Evolutionary conservation across 31 red algal species (phyloP).

Genomic region (Endocladia muricata): DNA sequence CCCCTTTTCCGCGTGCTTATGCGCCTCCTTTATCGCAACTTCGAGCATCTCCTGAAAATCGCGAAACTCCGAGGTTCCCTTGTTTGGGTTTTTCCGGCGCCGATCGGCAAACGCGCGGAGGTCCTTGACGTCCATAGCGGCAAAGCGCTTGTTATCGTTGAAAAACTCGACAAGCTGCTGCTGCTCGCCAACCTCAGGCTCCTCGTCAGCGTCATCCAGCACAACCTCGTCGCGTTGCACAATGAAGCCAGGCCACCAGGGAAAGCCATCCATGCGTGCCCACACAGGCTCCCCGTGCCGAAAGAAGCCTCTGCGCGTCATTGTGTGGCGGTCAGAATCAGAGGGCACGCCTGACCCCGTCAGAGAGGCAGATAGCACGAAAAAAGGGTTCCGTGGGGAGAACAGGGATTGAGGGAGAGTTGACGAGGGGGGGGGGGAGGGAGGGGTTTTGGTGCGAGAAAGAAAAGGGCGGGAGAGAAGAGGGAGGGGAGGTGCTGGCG

Average conservation of each 20-base stretch:
- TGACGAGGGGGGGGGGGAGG: background rate
- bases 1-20: no score
- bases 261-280: constrained; percentile 12
- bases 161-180: constrained; percentile 20
- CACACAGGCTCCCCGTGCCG: constrained; percentile 13
- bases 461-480: background rate
- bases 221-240: constrained; percentile 8
- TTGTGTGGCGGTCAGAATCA: no score
- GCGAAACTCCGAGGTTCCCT: background rate
- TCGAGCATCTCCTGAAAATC: no score
- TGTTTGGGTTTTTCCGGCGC: background rate
- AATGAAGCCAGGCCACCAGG: constrained; percentile 21
- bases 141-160: constrained; percentile 39
- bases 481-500: background rate
- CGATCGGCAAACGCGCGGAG: background rate
- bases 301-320: no score
- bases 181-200: background rate
- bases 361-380: no score
- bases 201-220: background rate
- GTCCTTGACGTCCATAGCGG: background rate
- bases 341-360: no score
- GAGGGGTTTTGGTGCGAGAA: background rate
- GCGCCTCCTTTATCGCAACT: no score
- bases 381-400: no score
- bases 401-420: background rate